Percentiles rank a stretch among this genome's conserved stretches.
These are phyloP conservation scores for Leccinum incarnatum DNA, from an alignment of 768 basidiomycete genomes.

Conservation along the genomic window DNA sequence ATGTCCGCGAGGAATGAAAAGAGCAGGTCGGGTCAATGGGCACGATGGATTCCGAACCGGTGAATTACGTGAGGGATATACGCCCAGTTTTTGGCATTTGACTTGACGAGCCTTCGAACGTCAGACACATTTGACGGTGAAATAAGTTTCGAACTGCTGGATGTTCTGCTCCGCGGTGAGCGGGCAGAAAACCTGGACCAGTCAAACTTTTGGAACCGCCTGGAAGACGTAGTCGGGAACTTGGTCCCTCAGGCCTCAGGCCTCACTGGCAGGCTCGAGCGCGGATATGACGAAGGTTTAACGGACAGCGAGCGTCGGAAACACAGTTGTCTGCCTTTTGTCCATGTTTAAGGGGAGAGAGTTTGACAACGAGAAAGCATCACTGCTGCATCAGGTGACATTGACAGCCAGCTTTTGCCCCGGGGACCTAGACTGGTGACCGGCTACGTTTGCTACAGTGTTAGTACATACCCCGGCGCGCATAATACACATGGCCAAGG, in stretches of 20 bases:
- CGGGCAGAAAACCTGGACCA: neutral
- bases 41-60: slow-evolving; percentile 48
- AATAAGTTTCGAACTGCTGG: neutral
- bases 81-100: slow-evolving; percentile 41
- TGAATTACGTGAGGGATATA: slow-evolving; percentile 25
- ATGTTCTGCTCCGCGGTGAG: slow-evolving; percentile 1
- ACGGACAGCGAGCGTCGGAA: slow-evolving; percentile 18
- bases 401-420: too few species aligned
- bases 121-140: slow-evolving; percentile 8
- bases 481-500: too few species aligned
- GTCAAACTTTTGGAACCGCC: neutral
- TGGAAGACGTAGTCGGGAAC: slow-evolving; percentile 1
- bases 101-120: slow-evolving; percentile 31
- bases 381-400: slow-evolving; percentile 18
- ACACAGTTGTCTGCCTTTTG: slow-evolving; percentile 18
- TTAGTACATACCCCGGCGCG: too few species aligned
- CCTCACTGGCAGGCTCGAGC: neutral
- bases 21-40: slow-evolving; percentile 42
- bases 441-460: too few species aligned
- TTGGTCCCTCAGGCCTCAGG: neutral
- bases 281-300: neutral
- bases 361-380: slow-evolving; percentile 13
- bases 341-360: slow-evolving; percentile 12
- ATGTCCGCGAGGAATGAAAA: slow-evolving; percentile 41
- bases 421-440: too few species aligned